A percentile compares a stretch with the other conserved stretches of the same genome.
phyloP scores from a whole-genome alignment of 2,329 filamentous ascomycete species.

The Orbilia ellipsospora region DNA sequence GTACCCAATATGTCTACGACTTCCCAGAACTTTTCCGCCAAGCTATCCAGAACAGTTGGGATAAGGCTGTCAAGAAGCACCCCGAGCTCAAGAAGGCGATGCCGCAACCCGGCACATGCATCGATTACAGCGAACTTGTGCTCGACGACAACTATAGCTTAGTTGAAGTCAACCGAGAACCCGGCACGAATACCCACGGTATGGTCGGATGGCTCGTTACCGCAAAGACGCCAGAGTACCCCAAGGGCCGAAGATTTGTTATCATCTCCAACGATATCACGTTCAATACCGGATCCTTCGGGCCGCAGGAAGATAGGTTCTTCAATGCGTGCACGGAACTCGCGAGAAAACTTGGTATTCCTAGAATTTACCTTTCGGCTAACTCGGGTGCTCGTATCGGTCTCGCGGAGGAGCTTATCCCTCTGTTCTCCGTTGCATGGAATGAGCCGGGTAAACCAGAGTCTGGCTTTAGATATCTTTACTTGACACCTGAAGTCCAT shows the following conservation, averaged over 20 bases:
- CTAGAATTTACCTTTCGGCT: conserved; percentile 95
- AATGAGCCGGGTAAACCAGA: conserved; percentile 84
- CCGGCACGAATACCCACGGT: conserved; percentile 93
- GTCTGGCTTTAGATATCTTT: conserved; percentile 95
- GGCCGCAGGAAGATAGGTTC: conserved; percentile 95
- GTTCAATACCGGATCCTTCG: conserved; percentile 98
- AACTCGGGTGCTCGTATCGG: conserved; percentile 98
- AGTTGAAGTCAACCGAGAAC: conserved; percentile 91
- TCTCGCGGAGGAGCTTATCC: conserved; percentile 95
- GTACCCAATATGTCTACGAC: conserved; percentile 98
- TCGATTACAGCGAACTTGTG: conserved; percentile 92
- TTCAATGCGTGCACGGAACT: conserved; percentile 99
- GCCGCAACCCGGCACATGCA: conserved; percentile 87
- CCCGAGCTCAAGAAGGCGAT: conserved; percentile 80
- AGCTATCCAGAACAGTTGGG: conserved; percentile 95
- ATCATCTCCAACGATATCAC: conserved; percentile 99
- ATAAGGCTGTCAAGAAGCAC: conserved; percentile 77
- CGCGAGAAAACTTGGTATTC: conserved; percentile 91
- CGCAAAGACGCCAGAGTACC: conserved; percentile 94
- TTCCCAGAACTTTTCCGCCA: conserved; percentile 99
- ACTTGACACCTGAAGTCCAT: conserved; percentile 87
- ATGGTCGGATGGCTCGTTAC: conserved; percentile 99
- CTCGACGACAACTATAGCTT: conserved; percentile 93
- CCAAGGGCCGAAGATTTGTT: conserved; percentile 88
- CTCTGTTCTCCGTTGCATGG: conserved; percentile 97